phyloP scores from a whole-genome alignment of 305 asterid genomes.

The Ilex paraguariensis region DNA sequence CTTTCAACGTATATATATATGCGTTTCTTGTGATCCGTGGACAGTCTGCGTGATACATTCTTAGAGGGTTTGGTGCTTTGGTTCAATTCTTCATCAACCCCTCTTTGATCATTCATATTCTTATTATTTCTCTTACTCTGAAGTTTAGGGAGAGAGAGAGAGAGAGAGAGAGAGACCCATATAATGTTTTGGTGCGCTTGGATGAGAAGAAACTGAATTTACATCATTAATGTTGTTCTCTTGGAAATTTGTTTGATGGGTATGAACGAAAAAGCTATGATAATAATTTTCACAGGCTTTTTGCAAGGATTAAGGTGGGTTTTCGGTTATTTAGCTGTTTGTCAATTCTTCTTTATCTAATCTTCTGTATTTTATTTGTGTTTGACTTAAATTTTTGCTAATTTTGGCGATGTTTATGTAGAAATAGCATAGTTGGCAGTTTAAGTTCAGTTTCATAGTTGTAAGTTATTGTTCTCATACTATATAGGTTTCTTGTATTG shows the following conservation, averaged over 20 bases:
- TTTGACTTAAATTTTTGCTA: slow-evolving; percentile 23
- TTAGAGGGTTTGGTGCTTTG: slow-evolving; percentile 30
- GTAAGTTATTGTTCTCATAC: too few relatives aligned
- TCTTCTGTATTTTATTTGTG: slow-evolving; percentile 15
- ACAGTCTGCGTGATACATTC: slow-evolving; percentile 26
- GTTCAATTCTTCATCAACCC: slow-evolving; percentile 26
- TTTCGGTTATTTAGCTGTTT: slow-evolving; percentile 2
- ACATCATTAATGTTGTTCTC: slow-evolving; percentile 18
- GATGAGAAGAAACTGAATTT: slow-evolving; percentile 18
- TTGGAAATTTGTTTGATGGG: slow-evolving; percentile 1
- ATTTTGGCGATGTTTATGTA: slow-evolving; percentile 3
- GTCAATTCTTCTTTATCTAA: slow-evolving; percentile 6
- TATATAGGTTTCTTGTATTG: too few relatives aligned
- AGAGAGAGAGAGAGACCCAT: slow-evolving; percentile 10
- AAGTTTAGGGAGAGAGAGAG: slow-evolving; percentile 7
- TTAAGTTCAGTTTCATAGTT: slow-evolving; percentile 4
- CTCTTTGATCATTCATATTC: slow-evolving; percentile 18
- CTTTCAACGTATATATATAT: slow-evolving; percentile 18
- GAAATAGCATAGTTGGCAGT: too few relatives aligned
- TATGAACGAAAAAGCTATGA: slow-evolving; percentile 41
- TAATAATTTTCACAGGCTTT: slow-evolving; percentile 31
- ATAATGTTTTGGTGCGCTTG: slow-evolving; percentile 6
- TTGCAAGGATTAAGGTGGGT: slow-evolving; percentile 40
- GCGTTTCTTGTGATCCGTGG: slow-evolving; percentile 29
- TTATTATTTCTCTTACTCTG: background rate